These are phyloP conservation scores for Geosmithia morbida DNA, from an alignment of 2,329 filamentous ascomycete species.

Conservation along the genomic window DNA sequence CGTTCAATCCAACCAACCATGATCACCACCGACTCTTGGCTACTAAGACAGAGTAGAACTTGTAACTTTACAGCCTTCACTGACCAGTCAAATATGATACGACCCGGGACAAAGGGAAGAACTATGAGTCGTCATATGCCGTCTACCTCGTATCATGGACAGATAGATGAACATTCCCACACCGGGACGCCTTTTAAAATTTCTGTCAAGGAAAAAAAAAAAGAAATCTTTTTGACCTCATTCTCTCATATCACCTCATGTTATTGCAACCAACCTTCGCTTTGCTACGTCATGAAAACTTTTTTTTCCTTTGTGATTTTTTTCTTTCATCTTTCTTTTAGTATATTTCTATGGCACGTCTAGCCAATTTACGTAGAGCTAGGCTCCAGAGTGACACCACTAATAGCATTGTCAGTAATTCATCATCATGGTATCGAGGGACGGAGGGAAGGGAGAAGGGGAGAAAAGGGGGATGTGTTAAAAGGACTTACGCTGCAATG, in stretches of 20 bases:
- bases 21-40: too few species aligned
- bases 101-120: not conserved
- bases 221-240: not conserved
- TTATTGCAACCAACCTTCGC: not conserved
- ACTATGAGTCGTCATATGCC: not conserved
- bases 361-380: slow-evolving; percentile 14
- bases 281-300: not conserved
- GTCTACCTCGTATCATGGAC: not conserved
- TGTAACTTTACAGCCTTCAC: too few species aligned
- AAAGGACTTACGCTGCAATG: slow-evolving; percentile 47
- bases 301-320: not conserved
- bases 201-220: not conserved
- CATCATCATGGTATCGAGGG: not conserved
- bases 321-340: not conserved
- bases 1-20: too few species aligned
- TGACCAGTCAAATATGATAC: too few species aligned
- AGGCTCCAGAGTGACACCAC: slow-evolving; percentile 39
- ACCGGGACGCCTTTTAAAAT: not conserved
- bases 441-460: too few species aligned
- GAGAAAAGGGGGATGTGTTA: not conserved
- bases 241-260: not conserved
- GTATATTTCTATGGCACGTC: not conserved
- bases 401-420: slow-evolving; percentile 11
- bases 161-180: not conserved
- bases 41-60: too few species aligned